These are phyloP conservation scores for Syncephalastrum racemosum DNA, from an alignment of 371 early-diverging fungal species.

Conservation along the genomic window DNA sequence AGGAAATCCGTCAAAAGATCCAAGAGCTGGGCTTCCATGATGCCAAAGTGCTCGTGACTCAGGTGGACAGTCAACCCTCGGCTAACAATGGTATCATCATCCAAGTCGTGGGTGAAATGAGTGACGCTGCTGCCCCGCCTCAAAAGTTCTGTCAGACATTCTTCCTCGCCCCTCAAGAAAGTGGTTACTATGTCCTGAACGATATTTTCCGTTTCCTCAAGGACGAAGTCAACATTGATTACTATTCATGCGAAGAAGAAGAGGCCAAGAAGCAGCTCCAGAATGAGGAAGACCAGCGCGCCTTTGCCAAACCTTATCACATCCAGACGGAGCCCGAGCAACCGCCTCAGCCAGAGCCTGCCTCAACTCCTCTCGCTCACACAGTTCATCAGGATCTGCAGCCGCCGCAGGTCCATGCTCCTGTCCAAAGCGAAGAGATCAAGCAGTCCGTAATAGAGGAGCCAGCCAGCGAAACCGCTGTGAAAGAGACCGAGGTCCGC, in stretches of 20 bases:
- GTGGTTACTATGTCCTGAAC: constrained; percentile 88
- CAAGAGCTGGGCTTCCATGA: constrained; percentile 66
- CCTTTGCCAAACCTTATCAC: neutral
- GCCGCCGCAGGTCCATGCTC: neutral
- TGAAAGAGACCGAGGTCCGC: neutral
- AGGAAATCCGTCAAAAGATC: constrained; percentile 76
- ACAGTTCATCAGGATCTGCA: neutral
- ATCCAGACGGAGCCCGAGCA: too few species aligned
- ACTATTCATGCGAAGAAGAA: constrained; percentile 32
- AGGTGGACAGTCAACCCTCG: constrained; percentile 82
- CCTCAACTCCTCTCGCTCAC: neutral
- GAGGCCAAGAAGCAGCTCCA: constrained; percentile 12
- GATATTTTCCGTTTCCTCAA: constrained; percentile 92
- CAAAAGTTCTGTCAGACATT: constrained; percentile 91
- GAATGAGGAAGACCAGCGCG: constrained; percentile 5
- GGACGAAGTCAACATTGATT: constrained; percentile 57
- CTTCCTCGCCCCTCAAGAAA: constrained; percentile 82
- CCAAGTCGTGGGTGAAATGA: constrained; percentile 91
- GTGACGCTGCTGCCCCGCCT: constrained; percentile 69
- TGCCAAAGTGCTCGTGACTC: constrained; percentile 81
- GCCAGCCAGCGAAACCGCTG: neutral
- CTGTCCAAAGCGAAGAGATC: neutral
- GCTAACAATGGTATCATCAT: constrained; percentile 76
- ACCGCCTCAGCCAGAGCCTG: neutral
- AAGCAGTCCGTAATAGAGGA: neutral